Evolutionary conservation across 1,284 basidiomycete genomes (phyloP), one percentile per base, ranked within the genome.

Genomic region (Vanrija pseudolonga): DNA sequence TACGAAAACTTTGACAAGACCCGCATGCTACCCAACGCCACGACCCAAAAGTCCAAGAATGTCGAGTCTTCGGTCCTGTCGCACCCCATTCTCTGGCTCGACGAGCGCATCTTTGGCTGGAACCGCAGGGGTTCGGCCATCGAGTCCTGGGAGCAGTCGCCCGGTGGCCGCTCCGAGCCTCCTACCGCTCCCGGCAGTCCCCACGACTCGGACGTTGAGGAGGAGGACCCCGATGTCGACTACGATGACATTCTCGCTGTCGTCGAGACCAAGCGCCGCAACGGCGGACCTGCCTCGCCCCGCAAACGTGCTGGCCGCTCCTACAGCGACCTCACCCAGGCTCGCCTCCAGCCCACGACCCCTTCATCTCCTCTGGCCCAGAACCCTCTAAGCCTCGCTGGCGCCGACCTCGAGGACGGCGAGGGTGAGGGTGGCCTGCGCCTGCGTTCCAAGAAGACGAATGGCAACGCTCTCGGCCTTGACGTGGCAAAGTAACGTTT

Each of bases 1-100:
- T 96, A 89, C 66, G 87, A 88, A 39, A 89, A 97, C 73, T 97
- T 97, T 69, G 83, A 93, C 63, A 80, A 91, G 86, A 84, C 84
- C 67, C 85, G 90, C 15, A 90, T 95, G 59, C 77, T 93, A 23
- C 85, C 89, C 3, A 89, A 90, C 14, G 87, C 89, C 17, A 83
- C 90, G 3, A 86, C 89, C 85, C 90, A 23, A 87, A 50, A 39
- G 39, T 32, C 44, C 11, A 48, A 40, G 22, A 40, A 60, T 23
- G 67, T 62, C 43, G 73, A 73, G 50, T 69, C 64, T 22, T 68
- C 63, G 22, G 72, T 77, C 28, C 65, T 77, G 22, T 74, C 74
- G 9, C 74, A 76, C 51, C 74, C 76, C 3, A 74, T 77, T 63
- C 50, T 68, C 23, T 77, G 75, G 75, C 68, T 77, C 36, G 75